phyloP scores from a whole-genome alignment of 306 rosid species.

The Hippophae tibetana region DNA sequence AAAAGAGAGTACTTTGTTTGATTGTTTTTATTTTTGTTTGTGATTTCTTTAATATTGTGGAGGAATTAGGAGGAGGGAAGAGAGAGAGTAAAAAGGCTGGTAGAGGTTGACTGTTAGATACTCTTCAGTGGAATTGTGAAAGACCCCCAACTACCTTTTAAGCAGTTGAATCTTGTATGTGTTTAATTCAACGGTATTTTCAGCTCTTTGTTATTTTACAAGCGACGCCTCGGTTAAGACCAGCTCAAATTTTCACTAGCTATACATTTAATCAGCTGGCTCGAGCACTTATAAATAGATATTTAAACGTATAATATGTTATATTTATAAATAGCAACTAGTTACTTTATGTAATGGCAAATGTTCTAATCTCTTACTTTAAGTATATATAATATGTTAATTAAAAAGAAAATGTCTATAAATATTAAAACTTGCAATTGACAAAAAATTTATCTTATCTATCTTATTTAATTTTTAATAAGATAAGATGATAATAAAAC shows the following conservation, averaged over 20 bases:
- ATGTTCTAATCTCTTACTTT: too few relatives aligned
- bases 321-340: too few relatives aligned
- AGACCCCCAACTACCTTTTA: conserved; percentile 56
- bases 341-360: too few relatives aligned
- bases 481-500: too few relatives aligned
- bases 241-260: conserved; percentile 3
- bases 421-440: too few relatives aligned
- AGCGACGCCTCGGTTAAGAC: too few relatives aligned
- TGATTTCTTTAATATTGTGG: not conserved
- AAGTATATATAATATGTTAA: too few relatives aligned
- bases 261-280: not conserved
- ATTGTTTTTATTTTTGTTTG: not conserved
- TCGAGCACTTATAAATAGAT: not conserved
- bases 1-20: not conserved
- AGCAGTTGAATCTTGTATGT: conserved; percentile 39
- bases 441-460: too few relatives aligned
- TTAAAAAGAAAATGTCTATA: too few relatives aligned
- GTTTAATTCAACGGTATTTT: conserved; percentile 55
- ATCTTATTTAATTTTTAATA: too few relatives aligned
- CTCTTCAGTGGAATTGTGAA: conserved; percentile 17
- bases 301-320: too few relatives aligned
- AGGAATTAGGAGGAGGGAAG: conserved; percentile 6
- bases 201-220: not conserved
- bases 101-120: conserved; percentile 97
- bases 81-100: conserved; percentile 31